Evolutionary conservation across 768 basidiomycete genomes (phyloP), one percentile per base, ranked within the genome.

Genomic region (Gautieria morchelliformis): DNA sequence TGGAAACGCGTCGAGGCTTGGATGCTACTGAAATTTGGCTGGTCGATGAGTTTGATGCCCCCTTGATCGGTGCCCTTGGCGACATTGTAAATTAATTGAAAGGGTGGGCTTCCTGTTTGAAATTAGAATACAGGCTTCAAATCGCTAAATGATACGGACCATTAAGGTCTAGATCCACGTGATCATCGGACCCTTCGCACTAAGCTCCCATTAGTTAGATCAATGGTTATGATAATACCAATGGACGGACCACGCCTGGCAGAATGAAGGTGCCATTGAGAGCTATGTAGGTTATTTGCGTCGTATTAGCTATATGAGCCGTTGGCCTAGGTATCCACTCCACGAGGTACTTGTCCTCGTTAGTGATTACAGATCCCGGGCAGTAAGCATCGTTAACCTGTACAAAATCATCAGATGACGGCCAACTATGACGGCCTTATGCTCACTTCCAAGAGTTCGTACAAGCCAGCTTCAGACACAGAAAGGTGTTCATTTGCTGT

Each of bases 1-100:
- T 91, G 87, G 72, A 93, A 87, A 47, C 88, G 81, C 4, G 87
- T 86, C 42, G 79, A 79, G 10, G 82, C 76, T 62, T 91, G 89
- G 41, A 93, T 89, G 66, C 90, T 91, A 69, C 84, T 90, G 73
- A 93, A 86, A 1, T 81, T 83, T 1, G 86, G 84, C 61, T 89
- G 87, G 58, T 84, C 87, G 32, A 88, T 72, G 48, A 91, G 75
- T 60, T 75, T 81, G 1, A 82, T 87, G 6, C 82, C 85, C 4
- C 89, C 87, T 17, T 74, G 72, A 9, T 85, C 86, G 53, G 74
- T 77, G 52, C 84, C 78, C 66, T 81, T 78, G 1, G 86, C 89
- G 54, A 92, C 81, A 62, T 90, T 88, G 69, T 94, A 96, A 78
- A 81, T 85, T 60, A 95, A 84, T 67, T 95, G 86, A 79, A 94